Evolutionary conservation across 805 yeast species (phyloP).

Genomic region (Kodamaea restingae): DNA sequence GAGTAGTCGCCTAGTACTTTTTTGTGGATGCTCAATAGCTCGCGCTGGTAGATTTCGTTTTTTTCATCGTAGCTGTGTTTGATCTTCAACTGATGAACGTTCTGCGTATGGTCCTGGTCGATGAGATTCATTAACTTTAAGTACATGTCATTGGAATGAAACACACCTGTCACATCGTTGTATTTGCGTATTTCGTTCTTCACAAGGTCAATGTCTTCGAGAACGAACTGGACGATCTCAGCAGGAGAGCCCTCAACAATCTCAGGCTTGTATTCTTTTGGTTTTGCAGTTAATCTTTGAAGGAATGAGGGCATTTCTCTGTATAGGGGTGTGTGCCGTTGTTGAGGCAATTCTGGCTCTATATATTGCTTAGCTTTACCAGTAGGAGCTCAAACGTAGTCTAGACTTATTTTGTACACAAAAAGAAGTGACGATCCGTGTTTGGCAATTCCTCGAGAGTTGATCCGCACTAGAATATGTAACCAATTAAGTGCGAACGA

Average conservation of each 20-base stretch:
- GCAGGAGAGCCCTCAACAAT: slow-evolving; percentile 16
- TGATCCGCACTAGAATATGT: background rate
- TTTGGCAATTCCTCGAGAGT: background rate
- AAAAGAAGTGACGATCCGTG: background rate
- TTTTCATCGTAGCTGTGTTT: slow-evolving; percentile 11
- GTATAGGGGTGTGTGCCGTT: too few relatives aligned
- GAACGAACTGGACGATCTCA: slow-evolving; percentile 18
- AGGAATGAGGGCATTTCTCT: background rate
- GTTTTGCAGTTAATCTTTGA: background rate
- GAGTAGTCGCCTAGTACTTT: slow-evolving; percentile 17
- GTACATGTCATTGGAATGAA: slow-evolving; percentile 17
- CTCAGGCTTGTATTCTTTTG: background rate
- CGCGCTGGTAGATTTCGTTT: slow-evolving; percentile 13
- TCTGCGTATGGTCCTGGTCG: slow-evolving; percentile 18
- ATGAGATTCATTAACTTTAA: slow-evolving; percentile 20
- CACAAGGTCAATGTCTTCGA: slow-evolving; percentile 19
- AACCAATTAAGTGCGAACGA: too few relatives aligned
- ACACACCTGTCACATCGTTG: slow-evolving; percentile 20
- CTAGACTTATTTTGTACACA: background rate
- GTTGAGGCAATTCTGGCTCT: too few relatives aligned
- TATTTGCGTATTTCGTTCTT: slow-evolving; percentile 21
- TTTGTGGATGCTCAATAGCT: slow-evolving; percentile 18
- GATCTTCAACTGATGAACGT: slow-evolving; percentile 14
- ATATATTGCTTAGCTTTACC: too few relatives aligned
- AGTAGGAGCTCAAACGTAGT: background rate